phyloP scores from a whole-genome alignment of 2,329 filamentous ascomycete species.

The Niveomyces coronatus region DNA sequence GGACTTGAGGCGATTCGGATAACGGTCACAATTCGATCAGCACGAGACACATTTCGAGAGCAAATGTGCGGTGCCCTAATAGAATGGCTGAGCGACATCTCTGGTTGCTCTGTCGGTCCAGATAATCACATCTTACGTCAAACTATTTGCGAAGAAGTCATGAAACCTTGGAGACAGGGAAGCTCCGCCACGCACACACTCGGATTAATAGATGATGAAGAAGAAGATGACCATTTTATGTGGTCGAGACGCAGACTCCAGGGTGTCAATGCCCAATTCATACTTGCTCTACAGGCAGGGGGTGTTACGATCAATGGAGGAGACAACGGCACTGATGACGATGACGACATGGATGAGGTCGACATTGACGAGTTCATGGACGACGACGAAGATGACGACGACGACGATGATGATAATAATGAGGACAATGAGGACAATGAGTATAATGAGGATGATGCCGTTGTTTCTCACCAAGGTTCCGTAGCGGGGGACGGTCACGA shows the following conservation, averaged over 20 bases:
- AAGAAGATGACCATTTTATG: slow-evolving; percentile 38
- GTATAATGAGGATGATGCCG: slow-evolving; percentile 35
- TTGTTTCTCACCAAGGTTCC: slow-evolving; percentile 24
- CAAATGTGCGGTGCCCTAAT: slow-evolving; percentile 98
- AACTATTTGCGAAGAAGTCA: slow-evolving; percentile 81
- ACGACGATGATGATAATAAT: slow-evolving; percentile 24
- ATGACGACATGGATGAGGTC: slow-evolving; percentile 27
- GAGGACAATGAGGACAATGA: slow-evolving; percentile 39
- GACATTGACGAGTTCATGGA: slow-evolving; percentile 44
- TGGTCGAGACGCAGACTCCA: slow-evolving; percentile 23
- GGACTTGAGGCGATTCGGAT: slow-evolving; percentile 93
- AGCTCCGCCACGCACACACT: slow-evolving; percentile 68
- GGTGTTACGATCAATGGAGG: slow-evolving; percentile 21
- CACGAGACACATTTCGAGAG: slow-evolving; percentile 90
- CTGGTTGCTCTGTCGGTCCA: slow-evolving; percentile 73
- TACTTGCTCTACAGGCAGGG: slow-evolving; percentile 26
- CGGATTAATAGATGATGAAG: slow-evolving; percentile 32
- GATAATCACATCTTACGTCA: slow-evolving; percentile 71
- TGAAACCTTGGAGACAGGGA: slow-evolving; percentile 78
- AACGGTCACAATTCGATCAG: slow-evolving; percentile 86
- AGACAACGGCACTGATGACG: slow-evolving; percentile 21
- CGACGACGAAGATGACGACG: slow-evolving; percentile 35
- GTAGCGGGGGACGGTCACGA: slow-evolving; percentile 32
- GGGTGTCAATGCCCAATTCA: slow-evolving; percentile 26
- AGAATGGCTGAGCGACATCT: slow-evolving; percentile 90